Base-by-base conservation (phyloP, 495 filamentous ascomycete genomes). In the Arthonia radiata region DNA sequence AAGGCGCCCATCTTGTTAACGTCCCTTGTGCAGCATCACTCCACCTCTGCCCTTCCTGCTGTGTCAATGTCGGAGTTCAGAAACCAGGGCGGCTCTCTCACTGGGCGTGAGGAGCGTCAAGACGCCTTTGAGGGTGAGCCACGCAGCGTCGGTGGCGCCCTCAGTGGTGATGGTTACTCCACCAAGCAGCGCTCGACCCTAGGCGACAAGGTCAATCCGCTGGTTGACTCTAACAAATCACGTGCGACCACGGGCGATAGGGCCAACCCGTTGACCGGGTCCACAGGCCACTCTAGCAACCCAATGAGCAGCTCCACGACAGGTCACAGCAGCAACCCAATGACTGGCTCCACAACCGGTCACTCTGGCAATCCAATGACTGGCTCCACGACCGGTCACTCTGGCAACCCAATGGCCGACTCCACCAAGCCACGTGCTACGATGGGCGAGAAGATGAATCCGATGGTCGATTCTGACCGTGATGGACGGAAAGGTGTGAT, bases 31-130 rank as follows among this genome's bases (percentile, higher is more conserved):
- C n/a, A 62, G 29, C 59, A 67, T 42, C 68, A 74, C 45, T 41
- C 47, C 13, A 52, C 61, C 5, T 57, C 60, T 2, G 47, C 56
- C 8, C 49, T 71, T 8, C 67, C 67, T 4, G 50, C 62, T n/a
- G 53, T 71, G 30, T 61, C 43, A 23, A 56, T 72, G 52, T 43
- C 49, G 2, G 62, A 73, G 29, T 75, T 62, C 44, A 56, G 57
- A 35, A 48, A 50, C 8, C 52, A 59, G 25, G 65, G 67, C 12
- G 65, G 66, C 25, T 44, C 47, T 17, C 40, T 71, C 8, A 44
- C 41, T 7, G 64, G 64, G 11, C 52, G 54, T 21, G 52, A 61
- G 28, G 59, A 61, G 41, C 53, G 54, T 15, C 56, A 52, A 25
- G 57, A 61, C 37, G 53, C 43, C 7, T 67, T 67, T 31, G 55